Evolutionary conservation across 768 basidiomycete species (phyloP).

Genomic region (Calvatia gigantea): DNA sequence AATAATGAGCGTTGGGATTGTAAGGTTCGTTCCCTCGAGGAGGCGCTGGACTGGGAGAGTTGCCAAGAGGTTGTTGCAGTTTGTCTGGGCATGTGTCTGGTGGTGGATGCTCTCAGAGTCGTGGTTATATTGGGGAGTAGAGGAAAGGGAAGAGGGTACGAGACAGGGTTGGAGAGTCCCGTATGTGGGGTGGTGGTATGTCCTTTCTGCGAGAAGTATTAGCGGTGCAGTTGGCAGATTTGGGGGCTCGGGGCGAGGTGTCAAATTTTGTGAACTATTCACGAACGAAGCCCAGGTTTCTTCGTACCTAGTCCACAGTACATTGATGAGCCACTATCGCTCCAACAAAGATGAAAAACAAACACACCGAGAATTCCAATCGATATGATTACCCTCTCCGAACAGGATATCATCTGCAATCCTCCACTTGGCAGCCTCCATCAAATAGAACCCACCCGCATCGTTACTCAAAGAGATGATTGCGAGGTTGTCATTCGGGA

Average conservation of each 20-base stretch:
- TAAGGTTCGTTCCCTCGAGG: slow-evolving; percentile 21
- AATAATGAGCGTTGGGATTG: slow-evolving; percentile 30
- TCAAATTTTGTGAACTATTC: slow-evolving; percentile 17
- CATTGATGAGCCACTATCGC: neutral
- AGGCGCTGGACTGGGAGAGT: slow-evolving; percentile 27
- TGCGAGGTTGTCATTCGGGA: slow-evolving; percentile 35
- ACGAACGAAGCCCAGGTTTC: slow-evolving; percentile 20
- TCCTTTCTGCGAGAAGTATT: slow-evolving; percentile 19
- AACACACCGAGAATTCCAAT: slow-evolving; percentile 35
- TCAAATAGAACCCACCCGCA: slow-evolving; percentile 28
- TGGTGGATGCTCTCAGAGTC: neutral
- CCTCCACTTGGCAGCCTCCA: slow-evolving; percentile 34
- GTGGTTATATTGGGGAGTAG: neutral
- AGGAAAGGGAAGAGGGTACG: slow-evolving; percentile 17
- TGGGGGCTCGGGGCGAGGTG: slow-evolving; percentile 23
- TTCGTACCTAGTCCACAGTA: slow-evolving; percentile 21
- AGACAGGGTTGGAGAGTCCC: slow-evolving; percentile 31
- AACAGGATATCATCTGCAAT: slow-evolving; percentile 34
- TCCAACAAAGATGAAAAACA: neutral
- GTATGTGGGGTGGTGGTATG: slow-evolving; percentile 33
- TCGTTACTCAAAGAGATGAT: slow-evolving; percentile 40
- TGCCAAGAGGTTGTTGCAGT: slow-evolving; percentile 21
- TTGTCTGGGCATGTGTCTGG: neutral
- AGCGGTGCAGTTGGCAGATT: slow-evolving; percentile 21
- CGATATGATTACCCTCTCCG: slow-evolving; percentile 17